Conservation (phyloP, 108 stramenopile genomes). For the Parietichytrium sp. region DNA sequence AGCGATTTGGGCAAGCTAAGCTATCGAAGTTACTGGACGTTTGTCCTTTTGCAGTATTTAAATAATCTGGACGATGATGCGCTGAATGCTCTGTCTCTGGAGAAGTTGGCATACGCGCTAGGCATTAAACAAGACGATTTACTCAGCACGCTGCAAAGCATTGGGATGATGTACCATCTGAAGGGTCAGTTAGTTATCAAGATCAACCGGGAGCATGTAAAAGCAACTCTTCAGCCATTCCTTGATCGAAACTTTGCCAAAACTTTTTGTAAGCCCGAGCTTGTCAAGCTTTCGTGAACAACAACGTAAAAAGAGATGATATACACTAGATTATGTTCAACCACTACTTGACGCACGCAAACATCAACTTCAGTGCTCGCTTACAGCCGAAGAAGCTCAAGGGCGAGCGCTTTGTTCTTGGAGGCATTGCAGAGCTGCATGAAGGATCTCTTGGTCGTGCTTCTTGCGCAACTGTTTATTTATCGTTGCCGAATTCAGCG, state of each 20-base stretch:
- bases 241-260: neutral
- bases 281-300: neutral
- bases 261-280: conserved; percentile 38
- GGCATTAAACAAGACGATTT: conserved; percentile 96
- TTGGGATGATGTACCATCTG: conserved; percentile 93
- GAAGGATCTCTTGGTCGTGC: neutral
- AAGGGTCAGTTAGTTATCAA: conserved; percentile 91
- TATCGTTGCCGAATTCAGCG: neutral
- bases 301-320: neutral
- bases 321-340: neutral
- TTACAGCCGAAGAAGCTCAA: neutral
- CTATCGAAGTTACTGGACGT: conserved; percentile 87
- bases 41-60: conserved; percentile 68
- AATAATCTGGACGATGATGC: conserved; percentile 45
- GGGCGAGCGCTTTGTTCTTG: neutral
- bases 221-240: neutral
- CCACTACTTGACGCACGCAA: neutral
- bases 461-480: neutral
- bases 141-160: conserved; percentile 85
- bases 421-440: neutral
- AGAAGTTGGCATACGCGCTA: conserved; percentile 76
- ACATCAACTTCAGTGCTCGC: neutral
- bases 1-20: conserved; percentile 95
- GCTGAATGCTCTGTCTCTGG: conserved; percentile 68
- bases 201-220: neutral